A percentile compares a stretch with the other conserved stretches of the same genome.
Evolutionary conservation across 2,329 filamentous ascomycete genomes (phyloP).

Genomic region (Lasiodiplodia theobromae): DNA sequence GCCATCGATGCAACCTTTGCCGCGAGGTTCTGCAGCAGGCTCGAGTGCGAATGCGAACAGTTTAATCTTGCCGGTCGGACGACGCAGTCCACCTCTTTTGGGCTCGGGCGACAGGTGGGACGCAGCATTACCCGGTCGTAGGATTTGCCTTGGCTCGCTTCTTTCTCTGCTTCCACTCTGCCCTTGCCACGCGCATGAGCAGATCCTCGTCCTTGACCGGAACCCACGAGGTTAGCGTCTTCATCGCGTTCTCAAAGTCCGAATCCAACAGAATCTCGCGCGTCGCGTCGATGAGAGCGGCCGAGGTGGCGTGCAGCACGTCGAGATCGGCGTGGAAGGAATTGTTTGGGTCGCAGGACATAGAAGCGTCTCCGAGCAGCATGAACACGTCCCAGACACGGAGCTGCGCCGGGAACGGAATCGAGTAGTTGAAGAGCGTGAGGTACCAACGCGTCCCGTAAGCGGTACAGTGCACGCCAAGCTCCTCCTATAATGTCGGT

Average conservation of each 20-base stretch:
- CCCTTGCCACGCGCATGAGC: slow-evolving; percentile 86
- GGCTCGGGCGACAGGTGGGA: slow-evolving; percentile 20
- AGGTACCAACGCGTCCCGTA: slow-evolving; percentile 98
- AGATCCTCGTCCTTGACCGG: slow-evolving; percentile 93
- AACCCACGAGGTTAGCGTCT: slow-evolving; percentile 91
- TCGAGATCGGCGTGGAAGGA: slow-evolving; percentile 69
- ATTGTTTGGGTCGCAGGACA: slow-evolving; percentile 33
- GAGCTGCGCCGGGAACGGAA: slow-evolving; percentile 92
- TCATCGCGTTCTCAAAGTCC: slow-evolving; percentile 98
- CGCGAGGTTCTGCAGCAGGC: slow-evolving; percentile 16
- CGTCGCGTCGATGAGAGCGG: slow-evolving; percentile 89
- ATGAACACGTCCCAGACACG: slow-evolving; percentile 98
- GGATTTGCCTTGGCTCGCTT: slow-evolving; percentile 46
- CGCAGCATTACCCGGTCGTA: slow-evolving; percentile 21
- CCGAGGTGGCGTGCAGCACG: slow-evolving; percentile 86
- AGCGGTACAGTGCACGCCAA: slow-evolving; percentile 84
- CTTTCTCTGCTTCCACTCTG: slow-evolving; percentile 80
- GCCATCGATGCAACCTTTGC: slow-evolving; percentile 27
- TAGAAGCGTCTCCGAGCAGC: slow-evolving; percentile 74
- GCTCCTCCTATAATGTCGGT: slow-evolving; percentile 64
- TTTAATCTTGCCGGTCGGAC: slow-evolving; percentile 20
- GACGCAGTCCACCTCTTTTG: slow-evolving; percentile 1
- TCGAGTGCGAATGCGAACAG: slow-evolving; percentile 24
- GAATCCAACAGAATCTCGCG: slow-evolving; percentile 87
- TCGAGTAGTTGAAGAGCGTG: slow-evolving; percentile 95